phyloP scores from a whole-genome alignment of 345 rosid genomes.

The Hibiscus tridactylites region DNA sequence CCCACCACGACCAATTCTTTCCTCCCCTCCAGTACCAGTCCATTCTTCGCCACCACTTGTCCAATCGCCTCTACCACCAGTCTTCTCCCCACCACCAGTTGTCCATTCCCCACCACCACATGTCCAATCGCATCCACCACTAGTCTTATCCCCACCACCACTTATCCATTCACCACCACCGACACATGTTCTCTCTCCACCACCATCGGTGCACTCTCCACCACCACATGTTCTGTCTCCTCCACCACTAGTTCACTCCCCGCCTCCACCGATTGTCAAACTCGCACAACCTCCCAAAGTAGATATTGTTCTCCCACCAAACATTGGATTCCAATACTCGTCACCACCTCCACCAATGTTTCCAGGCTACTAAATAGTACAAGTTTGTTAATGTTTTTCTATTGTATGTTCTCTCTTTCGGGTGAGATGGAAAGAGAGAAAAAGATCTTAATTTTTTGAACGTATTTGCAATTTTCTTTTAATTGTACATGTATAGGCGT shows the following conservation, averaged over 20 bases:
- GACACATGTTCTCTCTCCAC: neutral
- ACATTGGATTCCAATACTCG: slow-evolving; percentile 49
- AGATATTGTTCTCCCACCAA: slow-evolving; percentile 44
- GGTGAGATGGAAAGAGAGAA: neutral
- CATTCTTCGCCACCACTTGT: slow-evolving; percentile 12
- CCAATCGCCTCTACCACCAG: slow-evolving; percentile 14
- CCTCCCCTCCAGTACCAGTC: slow-evolving; percentile 12
- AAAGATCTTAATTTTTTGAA: neutral
- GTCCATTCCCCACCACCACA: slow-evolving; percentile 18
- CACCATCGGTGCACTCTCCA: slow-evolving; percentile 6
- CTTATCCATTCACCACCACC: slow-evolving; percentile 16
- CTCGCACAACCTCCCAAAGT: slow-evolving; percentile 26
- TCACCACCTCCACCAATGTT: slow-evolving; percentile 82
- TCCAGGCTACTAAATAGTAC: slow-evolving; percentile 50
- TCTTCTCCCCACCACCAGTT: slow-evolving; percentile 14
- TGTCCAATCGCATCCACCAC: slow-evolving; percentile 16
- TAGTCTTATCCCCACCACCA: slow-evolving; percentile 6
- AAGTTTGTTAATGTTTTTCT: neutral
- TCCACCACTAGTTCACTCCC: slow-evolving; percentile 17
- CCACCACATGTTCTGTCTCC: slow-evolving; percentile 10
- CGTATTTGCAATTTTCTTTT: neutral
- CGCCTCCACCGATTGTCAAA: slow-evolving; percentile 10
- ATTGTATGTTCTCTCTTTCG: neutral
- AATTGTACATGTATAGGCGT: neutral
- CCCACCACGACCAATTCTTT: slow-evolving; percentile 16